phyloP scores from a whole-genome alignment of 2,329 filamentous ascomycete species.

The Diatrype stigma region DNA sequence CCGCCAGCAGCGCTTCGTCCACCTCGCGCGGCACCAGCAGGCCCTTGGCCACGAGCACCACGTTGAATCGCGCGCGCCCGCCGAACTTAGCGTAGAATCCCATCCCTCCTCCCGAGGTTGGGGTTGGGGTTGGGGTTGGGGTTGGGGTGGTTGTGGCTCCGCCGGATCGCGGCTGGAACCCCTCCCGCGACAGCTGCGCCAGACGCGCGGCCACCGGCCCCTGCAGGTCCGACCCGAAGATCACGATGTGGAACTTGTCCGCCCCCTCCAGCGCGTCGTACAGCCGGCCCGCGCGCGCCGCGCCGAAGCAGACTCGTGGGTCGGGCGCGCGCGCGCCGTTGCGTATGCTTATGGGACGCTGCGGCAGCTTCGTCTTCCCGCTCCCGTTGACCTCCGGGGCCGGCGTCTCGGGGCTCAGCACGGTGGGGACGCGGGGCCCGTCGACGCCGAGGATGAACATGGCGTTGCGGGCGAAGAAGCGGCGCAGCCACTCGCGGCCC shows the following conservation, averaged over 20 bases:
- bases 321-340: constrained; percentile 29
- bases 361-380: neutral
- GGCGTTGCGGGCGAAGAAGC: constrained; percentile 23
- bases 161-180: no score
- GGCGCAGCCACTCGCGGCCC: constrained; percentile 17
- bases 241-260: constrained; percentile 23
- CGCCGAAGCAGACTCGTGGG: constrained; percentile 21
- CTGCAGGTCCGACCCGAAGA: constrained; percentile 23
- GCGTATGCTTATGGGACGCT: constrained; percentile 12
- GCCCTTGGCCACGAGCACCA: constrained; percentile 23
- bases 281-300: constrained; percentile 23
- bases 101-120: constrained; percentile 7
- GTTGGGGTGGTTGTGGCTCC: no score
- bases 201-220: constrained; percentile 9
- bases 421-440: constrained; percentile 9
- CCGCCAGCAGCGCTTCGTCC: neutral
- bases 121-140: no score
- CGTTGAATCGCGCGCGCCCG: constrained; percentile 21
- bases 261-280: constrained; percentile 26
- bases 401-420: neutral
- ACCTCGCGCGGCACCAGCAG: constrained; percentile 23
- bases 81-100: constrained; percentile 25
- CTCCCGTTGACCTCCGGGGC: neutral
- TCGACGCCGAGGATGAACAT: constrained; percentile 25
- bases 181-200: constrained; percentile 10